phyloP scores from a whole-genome alignment of 164 flowering plant species.

The Hamamelis virginiana region DNA sequence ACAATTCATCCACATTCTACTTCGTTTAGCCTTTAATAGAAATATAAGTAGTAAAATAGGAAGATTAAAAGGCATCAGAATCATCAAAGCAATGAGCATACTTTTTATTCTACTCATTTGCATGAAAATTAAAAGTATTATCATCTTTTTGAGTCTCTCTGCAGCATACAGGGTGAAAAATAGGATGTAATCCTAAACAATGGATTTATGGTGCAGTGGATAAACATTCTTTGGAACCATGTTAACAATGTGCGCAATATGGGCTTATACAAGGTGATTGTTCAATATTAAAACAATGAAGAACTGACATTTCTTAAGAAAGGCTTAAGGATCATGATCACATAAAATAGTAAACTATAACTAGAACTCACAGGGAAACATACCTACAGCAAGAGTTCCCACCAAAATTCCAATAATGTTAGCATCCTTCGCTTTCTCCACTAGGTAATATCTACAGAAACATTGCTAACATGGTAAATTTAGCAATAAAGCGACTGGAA shows the following conservation, averaged over 20 bases:
- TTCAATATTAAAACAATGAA: not conserved
- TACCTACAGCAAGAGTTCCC: slow-evolving; percentile 97
- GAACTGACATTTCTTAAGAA: not conserved
- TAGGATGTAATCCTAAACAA: not conserved
- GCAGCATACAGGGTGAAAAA: no score
- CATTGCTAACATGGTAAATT: not conserved
- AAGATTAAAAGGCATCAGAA: not conserved
- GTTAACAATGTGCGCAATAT: not conserved
- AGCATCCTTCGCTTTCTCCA: slow-evolving; percentile 98
- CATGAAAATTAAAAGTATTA: no score
- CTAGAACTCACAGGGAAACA: slow-evolving; percentile 18
- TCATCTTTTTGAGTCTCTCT: no score
- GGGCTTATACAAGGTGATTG: not conserved
- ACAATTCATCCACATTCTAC: not conserved
- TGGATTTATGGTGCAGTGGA: not conserved
- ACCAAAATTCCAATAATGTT: slow-evolving; percentile 91
- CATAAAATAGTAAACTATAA: not conserved
- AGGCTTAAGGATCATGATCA: not conserved
- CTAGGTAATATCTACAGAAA: slow-evolving; percentile 75
- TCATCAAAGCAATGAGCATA: not conserved
- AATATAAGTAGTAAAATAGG: not conserved
- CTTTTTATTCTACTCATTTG: not conserved
- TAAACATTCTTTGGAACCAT: not conserved
- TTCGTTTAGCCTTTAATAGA: not conserved
- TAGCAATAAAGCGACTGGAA: not conserved